Base-by-base conservation (phyloP, 2,329 filamentous ascomycete species). In the Elsinoe fawcettii region DNA sequence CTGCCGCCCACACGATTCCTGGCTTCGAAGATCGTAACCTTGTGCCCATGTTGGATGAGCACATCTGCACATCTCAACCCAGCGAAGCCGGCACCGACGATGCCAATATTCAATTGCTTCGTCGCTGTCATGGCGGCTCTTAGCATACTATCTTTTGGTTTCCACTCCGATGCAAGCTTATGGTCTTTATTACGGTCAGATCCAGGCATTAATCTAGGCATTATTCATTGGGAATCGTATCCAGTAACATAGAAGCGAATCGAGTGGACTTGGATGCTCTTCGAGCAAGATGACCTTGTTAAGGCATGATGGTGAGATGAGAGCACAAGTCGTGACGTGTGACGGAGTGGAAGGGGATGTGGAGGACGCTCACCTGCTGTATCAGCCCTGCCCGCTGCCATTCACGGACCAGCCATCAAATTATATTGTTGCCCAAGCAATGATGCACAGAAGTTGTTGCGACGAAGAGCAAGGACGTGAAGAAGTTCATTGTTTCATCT, bases 1-100 rank as follows among this genome's bases (percentile, higher is more conserved):
- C 86, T 78, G 1, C 86, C 86, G 9, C 86, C 86, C 37, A 89
- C 66, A 5, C 86, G 78, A 64, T 84, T 70, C 14, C 86, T 77
- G 7, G 80, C 87, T 67, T 90, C 86, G 16, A 89, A 72, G 11
- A 90, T 74, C 0, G 85, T 87, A 11, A 90, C 86, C 37, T 78
- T 74, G 64, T 85, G 82, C 14, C 84, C 85, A 66, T 82, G 75
- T 57, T 80, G 76, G 2, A 87, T 71, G 0, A 90, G 72, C 1
- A 88, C 69, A 62, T 88, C 84, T 55, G 86, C 85, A 66, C 84
- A 87, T 61, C 85, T 77, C n/a, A 90, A 74, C 0, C 86, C 86
- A 5, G 86, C 78, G 23, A 89, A 75, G 4, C 86, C 86, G 37
- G 84, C 86, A 16, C 86, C 87, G 37, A 90, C 72, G n/a, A 90